Evolutionary conservation across 768 basidiomycete genomes (phyloP).

Genomic region (Termitomyces sp.): DNA sequence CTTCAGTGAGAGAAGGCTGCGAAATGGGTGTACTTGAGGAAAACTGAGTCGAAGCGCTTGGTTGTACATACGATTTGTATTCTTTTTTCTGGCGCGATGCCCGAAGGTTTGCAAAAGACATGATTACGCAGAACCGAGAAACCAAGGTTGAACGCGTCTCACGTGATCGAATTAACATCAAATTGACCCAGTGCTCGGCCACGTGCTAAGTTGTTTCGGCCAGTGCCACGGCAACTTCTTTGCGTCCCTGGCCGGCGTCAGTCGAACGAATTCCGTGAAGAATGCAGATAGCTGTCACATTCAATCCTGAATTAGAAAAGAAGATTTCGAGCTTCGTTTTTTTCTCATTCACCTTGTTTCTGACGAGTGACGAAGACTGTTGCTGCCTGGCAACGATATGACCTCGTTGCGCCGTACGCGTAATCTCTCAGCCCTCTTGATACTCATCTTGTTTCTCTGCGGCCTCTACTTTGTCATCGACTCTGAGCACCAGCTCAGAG

Average conservation of each 20-base stretch:
- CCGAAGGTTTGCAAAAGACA: constrained; percentile 25
- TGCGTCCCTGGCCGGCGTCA: background rate
- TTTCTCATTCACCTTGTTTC: background rate
- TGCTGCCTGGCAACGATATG: background rate
- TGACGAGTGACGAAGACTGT: background rate
- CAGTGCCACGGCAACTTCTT: background rate
- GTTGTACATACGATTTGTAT: constrained; percentile 31
- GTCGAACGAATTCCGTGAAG: background rate
- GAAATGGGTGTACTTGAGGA: constrained; percentile 14
- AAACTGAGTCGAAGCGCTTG: constrained; percentile 14
- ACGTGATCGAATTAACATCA: background rate
- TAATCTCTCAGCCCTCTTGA: background rate
- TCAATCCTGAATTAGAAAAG: background rate
- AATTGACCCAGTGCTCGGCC: background rate
- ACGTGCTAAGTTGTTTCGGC: background rate
- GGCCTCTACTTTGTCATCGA: background rate
- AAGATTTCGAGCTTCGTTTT: background rate
- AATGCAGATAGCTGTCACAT: constrained; percentile 1
- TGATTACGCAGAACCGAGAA: background rate
- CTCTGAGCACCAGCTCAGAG: background rate
- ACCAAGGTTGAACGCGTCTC: background rate
- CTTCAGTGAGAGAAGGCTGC: constrained; percentile 19
- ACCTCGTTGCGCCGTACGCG: constrained; percentile 7
- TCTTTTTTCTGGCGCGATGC: constrained; percentile 19
- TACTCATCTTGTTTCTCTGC: constrained; percentile 2